Percentiles rank a stretch among this genome's conserved stretches.
These are phyloP conservation scores for Podospora bellae-mahoneyi DNA, from an alignment of 495 filamentous ascomycete genomes.

Conservation along the genomic window DNA sequence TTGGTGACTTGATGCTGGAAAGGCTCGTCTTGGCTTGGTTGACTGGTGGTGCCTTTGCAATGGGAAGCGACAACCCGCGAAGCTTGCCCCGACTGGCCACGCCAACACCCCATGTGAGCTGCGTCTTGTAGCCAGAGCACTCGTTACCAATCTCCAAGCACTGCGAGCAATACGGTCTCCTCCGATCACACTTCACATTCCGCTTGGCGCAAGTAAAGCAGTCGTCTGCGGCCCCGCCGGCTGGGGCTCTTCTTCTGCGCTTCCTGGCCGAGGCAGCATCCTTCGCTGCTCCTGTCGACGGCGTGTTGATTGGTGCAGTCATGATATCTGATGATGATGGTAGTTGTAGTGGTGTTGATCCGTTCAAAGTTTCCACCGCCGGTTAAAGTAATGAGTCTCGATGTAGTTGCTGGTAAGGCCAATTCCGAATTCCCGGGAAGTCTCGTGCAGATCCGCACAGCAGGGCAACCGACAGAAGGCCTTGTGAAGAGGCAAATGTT, in stretches of 20 bases:
- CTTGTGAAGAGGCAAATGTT: constrained; percentile 20
- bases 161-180: constrained; percentile 91
- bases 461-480: constrained; percentile 17
- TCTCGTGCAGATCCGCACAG: constrained; percentile 8
- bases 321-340: constrained; percentile 28
- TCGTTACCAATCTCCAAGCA: constrained; percentile 89
- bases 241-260: constrained; percentile 80
- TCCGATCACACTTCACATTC: constrained; percentile 81
- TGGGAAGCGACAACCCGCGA: constrained; percentile 79
- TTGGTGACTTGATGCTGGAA: constrained; percentile 29
- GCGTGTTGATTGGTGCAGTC: constrained; percentile 45
- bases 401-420: not conserved
- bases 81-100: constrained; percentile 96
- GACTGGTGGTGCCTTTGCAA: constrained; percentile 67
- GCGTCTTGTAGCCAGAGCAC: constrained; percentile 96
- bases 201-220: constrained; percentile 91
- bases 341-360: not conserved
- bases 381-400: constrained; percentile 4
- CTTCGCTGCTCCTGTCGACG: constrained; percentile 38
- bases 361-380: not conserved
- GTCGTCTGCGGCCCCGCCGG: constrained; percentile 87
- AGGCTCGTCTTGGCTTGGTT: constrained; percentile 42
- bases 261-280: constrained; percentile 59
- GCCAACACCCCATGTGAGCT: constrained; percentile 95
- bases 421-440: not conserved